Evolutionary conservation across 148 eudicot genomes (phyloP).

Genomic region (Diospyros kaki): DNA sequence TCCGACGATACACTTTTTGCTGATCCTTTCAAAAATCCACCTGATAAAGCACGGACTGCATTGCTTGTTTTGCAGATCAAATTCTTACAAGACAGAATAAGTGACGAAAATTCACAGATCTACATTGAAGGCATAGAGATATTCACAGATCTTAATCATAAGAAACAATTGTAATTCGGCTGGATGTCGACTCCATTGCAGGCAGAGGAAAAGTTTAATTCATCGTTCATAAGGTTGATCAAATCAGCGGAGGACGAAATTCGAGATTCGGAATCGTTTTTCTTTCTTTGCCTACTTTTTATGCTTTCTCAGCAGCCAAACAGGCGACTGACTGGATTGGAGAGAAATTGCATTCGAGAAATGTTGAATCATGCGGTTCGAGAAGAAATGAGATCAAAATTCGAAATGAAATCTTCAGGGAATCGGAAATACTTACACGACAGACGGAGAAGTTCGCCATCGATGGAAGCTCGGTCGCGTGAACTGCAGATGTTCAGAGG

Average conservation of each 20-base stretch:
- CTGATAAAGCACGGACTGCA: neutral
- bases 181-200: too few relatives aligned
- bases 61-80: neutral
- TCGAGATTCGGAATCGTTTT: neutral
- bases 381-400: neutral
- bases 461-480: neutral
- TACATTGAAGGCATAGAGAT: too few relatives aligned
- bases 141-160: too few relatives aligned
- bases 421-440: neutral
- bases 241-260: neutral
- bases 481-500: too few relatives aligned
- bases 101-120: neutral
- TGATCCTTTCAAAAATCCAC: neutral
- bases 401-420: neutral
- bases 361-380: too few relatives aligned
- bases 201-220: too few relatives aligned
- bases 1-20: too few relatives aligned
- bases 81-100: neutral
- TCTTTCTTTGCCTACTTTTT: neutral
- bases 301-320: neutral
- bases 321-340: neutral
- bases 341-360: neutral
- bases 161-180: too few relatives aligned
- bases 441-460: constrained; percentile 1
- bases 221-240: neutral